These are phyloP conservation scores for Saksenaea oblongispora DNA, from an alignment of 371 early-diverging fungal genomes.

Conservation along the genomic window DNA sequence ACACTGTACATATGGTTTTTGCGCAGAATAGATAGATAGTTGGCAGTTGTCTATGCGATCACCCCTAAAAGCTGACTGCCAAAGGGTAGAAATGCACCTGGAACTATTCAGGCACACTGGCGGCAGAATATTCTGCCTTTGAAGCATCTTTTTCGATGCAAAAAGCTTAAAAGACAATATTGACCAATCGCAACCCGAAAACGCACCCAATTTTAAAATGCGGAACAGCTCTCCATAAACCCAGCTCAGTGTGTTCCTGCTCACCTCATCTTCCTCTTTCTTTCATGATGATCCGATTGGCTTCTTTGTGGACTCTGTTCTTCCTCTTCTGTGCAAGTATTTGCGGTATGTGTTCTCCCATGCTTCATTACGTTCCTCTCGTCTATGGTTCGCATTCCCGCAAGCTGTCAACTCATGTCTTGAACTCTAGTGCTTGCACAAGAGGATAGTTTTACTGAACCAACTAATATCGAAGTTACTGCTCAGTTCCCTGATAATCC, in stretches of 20 bases:
- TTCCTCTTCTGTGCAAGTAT: constrained; percentile 12
- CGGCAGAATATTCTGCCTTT: too few relatives aligned
- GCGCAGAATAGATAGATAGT: too few relatives aligned
- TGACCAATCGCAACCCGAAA: constrained; percentile 5
- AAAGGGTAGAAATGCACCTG: too few relatives aligned
- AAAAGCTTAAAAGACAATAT: background rate
- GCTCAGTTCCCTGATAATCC: constrained; percentile 51
- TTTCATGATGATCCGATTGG: constrained; percentile 21
- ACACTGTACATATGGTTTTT: too few relatives aligned
- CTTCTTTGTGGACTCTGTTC: constrained; percentile 22
- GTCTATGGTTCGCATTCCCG: background rate
- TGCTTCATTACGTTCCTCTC: background rate
- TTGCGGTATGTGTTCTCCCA: background rate
- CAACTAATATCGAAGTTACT: constrained; percentile 38
- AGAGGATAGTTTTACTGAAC: constrained; percentile 10
- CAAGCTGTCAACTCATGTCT: constrained; percentile 1
- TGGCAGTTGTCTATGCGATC: too few relatives aligned
- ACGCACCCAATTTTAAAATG: constrained; percentile 3
- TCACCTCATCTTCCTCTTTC: constrained; percentile 11
- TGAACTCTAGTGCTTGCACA: constrained; percentile 26
- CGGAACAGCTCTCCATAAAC: background rate
- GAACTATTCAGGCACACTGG: too few relatives aligned
- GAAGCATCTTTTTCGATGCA: too few relatives aligned
- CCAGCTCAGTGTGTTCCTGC: constrained; percentile 3
- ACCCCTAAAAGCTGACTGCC: too few relatives aligned